Percentiles rank a stretch among this genome's conserved stretches.
These are phyloP conservation scores for Lithospermum erythrorhizon DNA, from an alignment of 257 asterid genomes.

Conservation along the genomic window DNA sequence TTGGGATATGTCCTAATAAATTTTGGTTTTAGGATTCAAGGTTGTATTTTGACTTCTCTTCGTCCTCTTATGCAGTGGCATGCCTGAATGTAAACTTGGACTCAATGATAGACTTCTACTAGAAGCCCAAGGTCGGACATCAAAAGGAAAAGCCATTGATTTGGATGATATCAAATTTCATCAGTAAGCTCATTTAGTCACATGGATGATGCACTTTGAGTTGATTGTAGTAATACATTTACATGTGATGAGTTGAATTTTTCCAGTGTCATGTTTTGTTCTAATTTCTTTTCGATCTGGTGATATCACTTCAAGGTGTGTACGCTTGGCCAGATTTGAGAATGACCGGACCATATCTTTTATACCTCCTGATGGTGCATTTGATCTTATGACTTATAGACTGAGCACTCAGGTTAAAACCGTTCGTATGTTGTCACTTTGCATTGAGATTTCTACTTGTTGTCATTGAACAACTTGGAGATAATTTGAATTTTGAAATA, in stretches of 20 bases:
- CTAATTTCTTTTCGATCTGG: neutral
- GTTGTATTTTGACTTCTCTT: neutral
- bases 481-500: neutral
- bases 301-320: constrained; percentile 27
- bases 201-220: neutral
- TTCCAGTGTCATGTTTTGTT: neutral
- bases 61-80: constrained; percentile 24
- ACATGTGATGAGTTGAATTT: neutral
- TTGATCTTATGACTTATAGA: constrained; percentile 51
- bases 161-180: constrained; percentile 45
- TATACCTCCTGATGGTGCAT: constrained; percentile 49
- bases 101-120: constrained; percentile 35
- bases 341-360: constrained; percentile 44
- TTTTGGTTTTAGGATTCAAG: neutral
- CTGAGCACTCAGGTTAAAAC: constrained; percentile 36
- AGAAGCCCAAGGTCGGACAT: constrained; percentile 44
- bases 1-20: neutral
- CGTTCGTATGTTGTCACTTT: neutral
- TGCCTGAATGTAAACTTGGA: constrained; percentile 47
- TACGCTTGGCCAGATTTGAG: constrained; percentile 47
- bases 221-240: neutral
- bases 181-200: constrained; percentile 23
- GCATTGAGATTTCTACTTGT: neutral
- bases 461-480: neutral
- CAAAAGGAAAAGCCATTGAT: constrained; percentile 47